These are phyloP conservation scores for Solanum corneliomulleri DNA, from an alignment of 257 asterid species.

Conservation along the genomic window DNA sequence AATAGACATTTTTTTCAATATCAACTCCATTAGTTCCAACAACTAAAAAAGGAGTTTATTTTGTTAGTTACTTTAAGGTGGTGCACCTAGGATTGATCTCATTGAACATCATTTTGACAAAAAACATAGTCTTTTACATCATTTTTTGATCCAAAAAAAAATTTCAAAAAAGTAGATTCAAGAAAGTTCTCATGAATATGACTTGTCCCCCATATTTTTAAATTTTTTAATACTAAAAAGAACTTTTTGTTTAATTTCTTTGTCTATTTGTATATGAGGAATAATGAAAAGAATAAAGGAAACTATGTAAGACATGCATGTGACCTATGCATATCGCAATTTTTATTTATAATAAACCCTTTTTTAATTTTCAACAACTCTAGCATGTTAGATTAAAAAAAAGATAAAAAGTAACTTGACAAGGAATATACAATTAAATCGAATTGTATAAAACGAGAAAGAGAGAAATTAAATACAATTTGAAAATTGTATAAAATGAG, in stretches of 20 bases:
- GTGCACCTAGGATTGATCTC: constrained; percentile 3
- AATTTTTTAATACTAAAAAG: background rate
- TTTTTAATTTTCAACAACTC: background rate
- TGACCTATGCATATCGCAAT: background rate
- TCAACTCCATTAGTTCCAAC: background rate
- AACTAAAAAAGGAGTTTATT: background rate
- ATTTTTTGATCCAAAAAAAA: background rate
- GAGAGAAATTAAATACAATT: too few species aligned
- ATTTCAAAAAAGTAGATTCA: background rate
- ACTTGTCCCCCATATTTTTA: background rate
- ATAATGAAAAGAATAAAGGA: background rate
- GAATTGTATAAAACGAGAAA: too few species aligned
- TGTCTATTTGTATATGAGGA: background rate
- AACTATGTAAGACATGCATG: background rate
- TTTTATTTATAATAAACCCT: background rate
- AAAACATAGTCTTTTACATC: background rate
- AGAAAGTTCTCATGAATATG: background rate
- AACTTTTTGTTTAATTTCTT: background rate
- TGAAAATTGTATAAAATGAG: too few species aligned
- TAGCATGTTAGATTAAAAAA: background rate
- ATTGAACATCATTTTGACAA: background rate
- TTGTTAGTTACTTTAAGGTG: background rate
- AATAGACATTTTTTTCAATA: background rate
- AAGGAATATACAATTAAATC: too few species aligned
- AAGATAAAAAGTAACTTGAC: too few species aligned